phyloP scores from a whole-genome alignment of 495 filamentous ascomycete genomes.

The Endocarpon pusillum region DNA sequence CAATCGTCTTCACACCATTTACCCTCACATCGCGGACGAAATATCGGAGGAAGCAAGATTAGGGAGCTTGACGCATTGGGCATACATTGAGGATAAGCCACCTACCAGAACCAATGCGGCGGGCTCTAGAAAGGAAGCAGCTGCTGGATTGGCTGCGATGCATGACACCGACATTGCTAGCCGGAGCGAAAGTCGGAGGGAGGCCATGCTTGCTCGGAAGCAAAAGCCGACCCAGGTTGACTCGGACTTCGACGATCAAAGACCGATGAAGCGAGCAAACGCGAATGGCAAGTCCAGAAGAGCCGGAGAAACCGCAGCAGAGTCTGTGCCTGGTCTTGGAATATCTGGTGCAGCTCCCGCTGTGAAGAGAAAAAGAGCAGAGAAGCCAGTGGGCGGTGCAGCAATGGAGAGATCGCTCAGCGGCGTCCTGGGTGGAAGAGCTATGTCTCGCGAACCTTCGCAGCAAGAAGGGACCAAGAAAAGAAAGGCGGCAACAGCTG shows the following conservation, averaged over 20 bases:
- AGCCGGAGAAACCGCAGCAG: conserved; percentile 29
- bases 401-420: conserved; percentile 59
- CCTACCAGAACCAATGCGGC: conserved; percentile 39
- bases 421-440: conserved; percentile 29
- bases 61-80: conserved; percentile 88
- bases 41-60: conserved; percentile 88
- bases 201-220: conserved; percentile 56
- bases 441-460: conserved; percentile 41
- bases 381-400: conserved; percentile 40
- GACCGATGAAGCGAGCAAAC: conserved; percentile 41
- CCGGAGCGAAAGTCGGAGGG: conserved; percentile 65
- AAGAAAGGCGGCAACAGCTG: conserved; percentile 44
- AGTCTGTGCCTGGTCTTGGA: conserved; percentile 38
- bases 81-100: conserved; percentile 62
- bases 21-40: conserved; percentile 66
- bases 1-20: conserved; percentile 64
- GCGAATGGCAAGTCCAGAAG: conserved; percentile 45
- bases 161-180: conserved; percentile 61
- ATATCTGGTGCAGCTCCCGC: conserved; percentile 28
- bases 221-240: conserved; percentile 48
- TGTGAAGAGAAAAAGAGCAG: conserved; percentile 66
- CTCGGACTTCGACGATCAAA: conserved; percentile 60
- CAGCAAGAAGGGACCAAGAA: conserved; percentile 49
- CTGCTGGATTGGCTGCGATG: conserved; percentile 49
- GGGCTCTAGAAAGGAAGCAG: conserved; percentile 58